Conservation (phyloP, 306 rosid genomes). For the Coriaria nepalensis region DNA sequence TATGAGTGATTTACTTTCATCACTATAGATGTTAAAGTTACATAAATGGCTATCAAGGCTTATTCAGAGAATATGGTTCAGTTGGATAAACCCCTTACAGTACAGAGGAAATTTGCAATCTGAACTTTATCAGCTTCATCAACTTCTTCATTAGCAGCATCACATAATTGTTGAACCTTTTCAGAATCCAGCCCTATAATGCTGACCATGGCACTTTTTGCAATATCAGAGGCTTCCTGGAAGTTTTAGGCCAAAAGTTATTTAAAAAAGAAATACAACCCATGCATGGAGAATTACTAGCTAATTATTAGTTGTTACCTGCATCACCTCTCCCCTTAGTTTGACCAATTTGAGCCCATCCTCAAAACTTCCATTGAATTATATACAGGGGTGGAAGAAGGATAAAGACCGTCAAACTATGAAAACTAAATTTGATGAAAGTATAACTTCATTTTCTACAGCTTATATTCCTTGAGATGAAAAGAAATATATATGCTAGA, state of each 20-base stretch:
- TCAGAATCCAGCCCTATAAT: slow-evolving; percentile 82
- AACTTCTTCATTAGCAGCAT: slow-evolving; percentile 89
- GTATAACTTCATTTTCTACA: too few relatives aligned
- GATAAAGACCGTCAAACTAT: slow-evolving; percentile 1
- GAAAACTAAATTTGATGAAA: too few relatives aligned
- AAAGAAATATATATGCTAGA: background rate
- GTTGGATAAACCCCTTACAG: slow-evolving; percentile 42
- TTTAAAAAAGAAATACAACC: slow-evolving; percentile 1
- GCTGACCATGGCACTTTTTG: slow-evolving; percentile 86
- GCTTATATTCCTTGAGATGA: too few relatives aligned
- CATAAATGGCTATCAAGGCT: background rate
- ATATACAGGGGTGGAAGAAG: slow-evolving; percentile 9
- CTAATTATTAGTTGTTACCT: slow-evolving; percentile 38
- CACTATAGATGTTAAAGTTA: background rate
- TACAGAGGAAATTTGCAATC: slow-evolving; percentile 86
- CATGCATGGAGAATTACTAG: slow-evolving; percentile 6
- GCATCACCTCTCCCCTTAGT: slow-evolving; percentile 98
- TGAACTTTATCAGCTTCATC: slow-evolving; percentile 73
- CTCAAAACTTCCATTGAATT: slow-evolving; percentile 61
- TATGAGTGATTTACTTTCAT: background rate
- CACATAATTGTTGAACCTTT: slow-evolving; percentile 84
- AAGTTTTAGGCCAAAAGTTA: slow-evolving; percentile 10
- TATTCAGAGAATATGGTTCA: slow-evolving; percentile 9
- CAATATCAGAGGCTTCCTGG: slow-evolving; percentile 89
- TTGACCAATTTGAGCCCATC: slow-evolving; percentile 96